Base-by-base conservation (phyloP, 768 basidiomycete genomes). In the Rhodotorula kratochvilovae region DNA sequence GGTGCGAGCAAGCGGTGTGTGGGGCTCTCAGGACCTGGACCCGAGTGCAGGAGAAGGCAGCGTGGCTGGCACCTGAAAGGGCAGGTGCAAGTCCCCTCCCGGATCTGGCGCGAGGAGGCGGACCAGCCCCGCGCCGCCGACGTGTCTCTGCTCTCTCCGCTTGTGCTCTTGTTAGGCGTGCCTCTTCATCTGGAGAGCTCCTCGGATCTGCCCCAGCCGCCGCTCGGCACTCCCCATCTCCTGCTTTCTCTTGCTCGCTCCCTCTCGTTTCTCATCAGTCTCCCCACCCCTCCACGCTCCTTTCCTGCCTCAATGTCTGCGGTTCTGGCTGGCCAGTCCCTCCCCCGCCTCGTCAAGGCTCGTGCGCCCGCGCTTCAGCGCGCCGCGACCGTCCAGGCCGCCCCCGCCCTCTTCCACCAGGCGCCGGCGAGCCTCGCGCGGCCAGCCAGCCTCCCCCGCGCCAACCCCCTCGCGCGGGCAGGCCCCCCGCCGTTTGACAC, bases 251-350 rank as follows among this genome's bases (percentile, higher is more conserved):
- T 16, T 13, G n/a, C 51, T 29, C 51, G 7, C 29, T 29, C 13
- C n/a, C 5, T 29, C 51, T 53, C 51, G 17, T 19, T 16, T 51
- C 50, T n/a, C n/a, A 5, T 50, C 48, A 13, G 23, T 23, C 7
- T 50, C 48, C 25, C 25, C 48, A 50, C 3, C 48, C 48, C 21
- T 27, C 25, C 45, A 46, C 45, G 45, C 48, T 50, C 48, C 48
- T 50, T 53, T 11, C 25, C 10, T 27, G 48, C 51, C 27, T 29
- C 29, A n/a, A 11, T 29, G 11, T 53, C 51, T 6, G 23, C 48
- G 48, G 48, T 50, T 12, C 51, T 53, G 51, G 51, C 51, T 53
- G n/a, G 51, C 51, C 51, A 53, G 51, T 53, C 51, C 27, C n/a
- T 53, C 51, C n/a, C 51, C 3, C 51, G 51, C n/a, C 8, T 53